phyloP scores from a whole-genome alignment of 495 filamentous ascomycete species.

The Amphirosellinia nigrospora region DNA sequence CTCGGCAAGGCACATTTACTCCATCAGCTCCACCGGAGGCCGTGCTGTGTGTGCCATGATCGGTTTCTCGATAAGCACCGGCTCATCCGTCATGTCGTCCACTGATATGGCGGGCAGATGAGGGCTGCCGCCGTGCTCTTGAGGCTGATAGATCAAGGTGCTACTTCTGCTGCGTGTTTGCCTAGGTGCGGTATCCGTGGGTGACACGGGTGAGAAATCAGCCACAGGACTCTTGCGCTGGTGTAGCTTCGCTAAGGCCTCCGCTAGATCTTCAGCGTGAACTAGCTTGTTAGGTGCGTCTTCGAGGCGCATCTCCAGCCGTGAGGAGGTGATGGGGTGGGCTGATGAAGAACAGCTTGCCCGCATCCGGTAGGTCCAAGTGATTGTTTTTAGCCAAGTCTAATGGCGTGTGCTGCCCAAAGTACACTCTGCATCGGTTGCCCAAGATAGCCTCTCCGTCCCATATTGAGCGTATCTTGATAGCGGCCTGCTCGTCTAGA shows the following conservation, averaged over 20 bases:
- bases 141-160: constrained; percentile 77
- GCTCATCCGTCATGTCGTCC: constrained; percentile 78
- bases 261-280: constrained; percentile 86
- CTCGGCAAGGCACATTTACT: constrained; percentile 36
- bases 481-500: constrained; percentile 72
- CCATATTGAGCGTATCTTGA: constrained; percentile 71
- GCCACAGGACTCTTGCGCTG: constrained; percentile 40
- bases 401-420: constrained; percentile 76
- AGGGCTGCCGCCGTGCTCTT: constrained; percentile 75
- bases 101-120: constrained; percentile 88
- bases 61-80: constrained; percentile 55
- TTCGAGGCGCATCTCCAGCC: constrained; percentile 90
- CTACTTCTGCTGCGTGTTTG: constrained; percentile 56
- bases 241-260: constrained; percentile 73
- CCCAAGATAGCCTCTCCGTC: constrained; percentile 74
- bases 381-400: constrained; percentile 63
- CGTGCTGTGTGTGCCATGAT: constrained; percentile 77
- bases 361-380: constrained; percentile 79
- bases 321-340: constrained; percentile 87
- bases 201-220: constrained; percentile 41
- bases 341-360: constrained; percentile 96
- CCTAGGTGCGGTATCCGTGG: constrained; percentile 34
- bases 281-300: constrained; percentile 93
- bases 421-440: constrained; percentile 80
- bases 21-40: constrained; percentile 92